Conservation (phyloP, 192 early-diverging fungal species). For the Diversispora eburnea region DNA sequence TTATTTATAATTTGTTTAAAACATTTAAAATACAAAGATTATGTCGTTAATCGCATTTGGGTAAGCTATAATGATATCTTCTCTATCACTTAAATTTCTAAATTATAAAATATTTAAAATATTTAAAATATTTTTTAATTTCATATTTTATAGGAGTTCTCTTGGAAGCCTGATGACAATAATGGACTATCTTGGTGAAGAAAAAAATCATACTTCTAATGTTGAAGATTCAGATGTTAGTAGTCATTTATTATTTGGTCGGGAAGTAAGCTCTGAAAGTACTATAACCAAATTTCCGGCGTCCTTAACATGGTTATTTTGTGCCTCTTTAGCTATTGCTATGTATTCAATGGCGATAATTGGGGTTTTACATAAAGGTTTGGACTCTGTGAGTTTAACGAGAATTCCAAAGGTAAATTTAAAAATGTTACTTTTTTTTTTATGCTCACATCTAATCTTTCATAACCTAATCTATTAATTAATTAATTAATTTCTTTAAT, state of each 20-base stretch:
- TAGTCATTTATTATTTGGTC: no score
- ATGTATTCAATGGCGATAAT: constrained; percentile 27
- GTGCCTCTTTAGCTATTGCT: constrained; percentile 11
- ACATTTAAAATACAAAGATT: constrained; percentile 4
- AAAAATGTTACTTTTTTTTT: no score
- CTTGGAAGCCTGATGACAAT: constrained; percentile 5
- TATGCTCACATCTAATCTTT: not conserved
- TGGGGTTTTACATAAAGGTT: constrained; percentile 28
- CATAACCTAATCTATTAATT: not conserved
- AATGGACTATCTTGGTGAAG: constrained; percentile 20
- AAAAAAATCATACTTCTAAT: constrained; percentile 5
- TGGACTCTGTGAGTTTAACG: constrained; percentile 19
- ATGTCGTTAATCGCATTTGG: constrained; percentile 23
- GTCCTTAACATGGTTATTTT: constrained; percentile 15
- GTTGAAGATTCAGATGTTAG: no score
- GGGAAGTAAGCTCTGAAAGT: not conserved
- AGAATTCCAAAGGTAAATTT: constrained; percentile 31
- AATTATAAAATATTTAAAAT: not conserved
- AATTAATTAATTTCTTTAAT: not conserved
- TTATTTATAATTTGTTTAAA: not conserved
- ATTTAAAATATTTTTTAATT: not conserved
- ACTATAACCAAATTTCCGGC: not conserved
- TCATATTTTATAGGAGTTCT: not conserved
- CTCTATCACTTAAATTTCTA: no score
- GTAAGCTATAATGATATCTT: not conserved